Evolutionary conservation across 257 asterid genomes (phyloP), one percentile per base, ranked within the genome.

Genomic region (Lycium barbarum): DNA sequence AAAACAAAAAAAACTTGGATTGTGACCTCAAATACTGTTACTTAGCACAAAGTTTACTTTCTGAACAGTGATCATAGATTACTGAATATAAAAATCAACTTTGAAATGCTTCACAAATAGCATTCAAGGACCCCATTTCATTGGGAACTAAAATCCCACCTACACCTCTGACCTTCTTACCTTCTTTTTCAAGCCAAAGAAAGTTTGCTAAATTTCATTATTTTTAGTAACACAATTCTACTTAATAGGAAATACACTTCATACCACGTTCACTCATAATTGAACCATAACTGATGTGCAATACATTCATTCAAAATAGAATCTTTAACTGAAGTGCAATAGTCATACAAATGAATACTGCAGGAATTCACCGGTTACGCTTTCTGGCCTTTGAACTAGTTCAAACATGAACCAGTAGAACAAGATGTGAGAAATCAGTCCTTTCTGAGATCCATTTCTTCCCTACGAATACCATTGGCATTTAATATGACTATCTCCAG

Each of bases 361-460:
- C 47, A 12, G 66, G 66, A 59, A 59, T 59, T 59, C 66, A 18
- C 1, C 4, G 20, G 7, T 10, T 33, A 33, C 1, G 47, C n/a
- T 26, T 66, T 12, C 70, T 62, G 38, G 70, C 13, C 38, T 62
- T 62, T 36, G 43, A 66, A 66, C 36, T 12, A 63, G 40, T 63
- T 63, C 73, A 66, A 13, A 66, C 47, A 36, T 66, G 73, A 66
- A 35, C 73, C 26, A 1, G 47, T 43, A 62, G 14, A 15, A 84
- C 82, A 57, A 43, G n/a, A 65, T 38, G 2, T 66, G 73, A 26
- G 45, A 13, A 66, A 26, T 89, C 90, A 94, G 84, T 93, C 95
- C 88, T 89, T 91, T 89, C 95, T 91, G 73, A 93, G 97, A 9
- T 91, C 95, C 93, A 92, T 86, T 87, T 85, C 90, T 74, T 94